phyloP scores from a whole-genome alignment of 495 filamentous ascomycete genomes.

The Xylona heveae region DNA sequence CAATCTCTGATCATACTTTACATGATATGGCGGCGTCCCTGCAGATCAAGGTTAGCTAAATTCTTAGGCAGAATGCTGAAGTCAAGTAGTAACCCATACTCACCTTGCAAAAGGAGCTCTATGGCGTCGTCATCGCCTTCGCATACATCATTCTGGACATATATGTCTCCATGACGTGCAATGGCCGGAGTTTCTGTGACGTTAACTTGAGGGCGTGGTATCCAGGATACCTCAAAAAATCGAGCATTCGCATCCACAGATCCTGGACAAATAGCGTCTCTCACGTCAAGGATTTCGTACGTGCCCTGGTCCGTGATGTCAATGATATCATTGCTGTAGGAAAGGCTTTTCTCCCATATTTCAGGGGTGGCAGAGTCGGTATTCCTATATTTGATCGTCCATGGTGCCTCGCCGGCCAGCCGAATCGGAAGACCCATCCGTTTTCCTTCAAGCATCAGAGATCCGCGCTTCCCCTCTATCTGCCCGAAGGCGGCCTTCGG shows the following conservation, averaged over 20 bases:
- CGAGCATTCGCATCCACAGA: conserved; percentile 48
- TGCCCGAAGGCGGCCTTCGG: conserved; percentile 67
- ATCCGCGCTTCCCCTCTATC: conserved; percentile 51
- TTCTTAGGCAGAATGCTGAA: conserved; percentile 1
- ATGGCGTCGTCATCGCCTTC: conserved; percentile 83
- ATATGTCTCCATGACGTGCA: conserved; percentile 23
- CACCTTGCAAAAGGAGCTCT: conserved; percentile 58
- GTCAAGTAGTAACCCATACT: conserved; percentile 7
- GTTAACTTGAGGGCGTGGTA: conserved; percentile 51
- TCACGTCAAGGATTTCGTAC: conserved; percentile 58
- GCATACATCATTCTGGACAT: conserved; percentile 60
- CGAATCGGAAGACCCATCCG: conserved; percentile 55
- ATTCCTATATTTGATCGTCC: conserved; percentile 57
- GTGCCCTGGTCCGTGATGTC: conserved; percentile 40
- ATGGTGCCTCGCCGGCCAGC: conserved; percentile 64
- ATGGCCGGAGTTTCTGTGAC: conserved; percentile 40
- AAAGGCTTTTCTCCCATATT: conserved; percentile 26
- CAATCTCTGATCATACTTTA: conserved; percentile 60
- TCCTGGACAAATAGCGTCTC: conserved; percentile 61
- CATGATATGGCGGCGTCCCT: conserved; percentile 62
- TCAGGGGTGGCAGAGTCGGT: conserved; percentile 20
- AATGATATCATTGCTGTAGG: conserved; percentile 48
- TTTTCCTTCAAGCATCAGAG: conserved; percentile 55
- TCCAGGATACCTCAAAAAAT: conserved; percentile 64
- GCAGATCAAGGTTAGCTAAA: not conserved